Evolutionary conservation across 2,329 filamentous ascomycete species (phyloP).

Genomic region (Cladosporium cucumerinum): DNA sequence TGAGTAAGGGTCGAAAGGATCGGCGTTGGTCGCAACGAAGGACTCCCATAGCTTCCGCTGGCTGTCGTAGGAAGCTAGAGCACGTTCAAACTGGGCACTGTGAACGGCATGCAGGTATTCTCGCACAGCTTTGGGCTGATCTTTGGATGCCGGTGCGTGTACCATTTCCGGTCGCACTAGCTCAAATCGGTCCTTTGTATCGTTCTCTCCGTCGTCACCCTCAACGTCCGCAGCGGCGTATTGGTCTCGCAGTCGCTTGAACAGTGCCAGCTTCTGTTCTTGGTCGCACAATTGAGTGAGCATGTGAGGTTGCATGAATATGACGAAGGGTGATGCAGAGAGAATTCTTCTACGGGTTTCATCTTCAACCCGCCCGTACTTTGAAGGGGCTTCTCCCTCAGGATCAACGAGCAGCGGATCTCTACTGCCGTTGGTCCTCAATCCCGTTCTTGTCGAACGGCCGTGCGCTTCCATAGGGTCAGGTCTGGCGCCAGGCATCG

Average conservation of each 20-base stretch:
- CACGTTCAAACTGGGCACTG: slow-evolving; percentile 94
- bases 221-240: slow-evolving; percentile 43
- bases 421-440: background rate
- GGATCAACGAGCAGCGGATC: background rate
- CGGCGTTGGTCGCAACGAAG: slow-evolving; percentile 81
- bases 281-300: slow-evolving; percentile 89
- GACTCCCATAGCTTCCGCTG: slow-evolving; percentile 96
- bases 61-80: slow-evolving; percentile 86
- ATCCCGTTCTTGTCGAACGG: slow-evolving; percentile 28
- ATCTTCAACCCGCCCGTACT: slow-evolving; percentile 91
- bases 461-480: slow-evolving; percentile 30
- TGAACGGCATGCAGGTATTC: slow-evolving; percentile 93
- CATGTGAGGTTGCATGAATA: slow-evolving; percentile 89
- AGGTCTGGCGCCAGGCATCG: slow-evolving; percentile 59
- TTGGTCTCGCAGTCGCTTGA: slow-evolving; percentile 80
- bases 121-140: slow-evolving; percentile 84
- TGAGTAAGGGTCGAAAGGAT: slow-evolving; percentile 89
- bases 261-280: slow-evolving; percentile 76
- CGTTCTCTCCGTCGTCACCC: slow-evolving; percentile 42
- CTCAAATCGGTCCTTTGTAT: slow-evolving; percentile 62
- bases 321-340: slow-evolving; percentile 93
- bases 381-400: slow-evolving; percentile 61
- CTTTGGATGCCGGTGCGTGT: slow-evolving; percentile 75
- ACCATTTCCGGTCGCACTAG: slow-evolving; percentile 96
- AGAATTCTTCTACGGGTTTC: slow-evolving; percentile 91